Evolutionary conservation across 257 asterid genomes (phyloP), one percentile per base, ranked within the genome.

Genomic region (Rehmannia glutinosa): DNA sequence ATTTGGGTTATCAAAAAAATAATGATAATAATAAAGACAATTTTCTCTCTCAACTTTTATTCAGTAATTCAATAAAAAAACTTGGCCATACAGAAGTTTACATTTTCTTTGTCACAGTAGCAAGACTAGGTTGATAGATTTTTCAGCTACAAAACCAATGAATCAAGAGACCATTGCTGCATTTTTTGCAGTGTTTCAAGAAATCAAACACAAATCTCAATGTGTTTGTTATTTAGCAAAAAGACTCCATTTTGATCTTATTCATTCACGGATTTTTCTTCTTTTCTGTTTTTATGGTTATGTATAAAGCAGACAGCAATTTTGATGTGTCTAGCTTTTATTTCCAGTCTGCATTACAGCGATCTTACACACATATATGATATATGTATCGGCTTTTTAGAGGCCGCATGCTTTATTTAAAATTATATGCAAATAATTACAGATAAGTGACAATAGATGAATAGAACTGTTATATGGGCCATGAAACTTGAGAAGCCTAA

Each of bases 121-220:
- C n/a, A n/a, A n/a, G n/a, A n/a, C n/a, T 17, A 24, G 8, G 53
- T 1, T 46, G 56, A 50, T 42, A 20, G 46, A 49, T 21, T 60
- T 51, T 41, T n/a, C 51, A 64, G 63, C 57, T 51, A 24, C 56
- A 70, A 57, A 57, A 76, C 27, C 58, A 35, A 62, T 27, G 50
- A 24, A 64, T 64, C 65, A 71, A 68, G 68, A 51, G 68, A 82
- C 72, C 60, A 38, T 46, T 64, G 52, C 70, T 70, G 83, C 72
- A 77, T 47, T 35, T 16, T 15, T 46, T 38, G 50, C 42, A 66
- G 66, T 9, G 30, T 54, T 68, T 69, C 58, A 64, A 73, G 69
- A 73, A 56, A 67, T 70, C 74, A 52, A 70, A 56, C 73, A 60
- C 78, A 45, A 59, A 52, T 69, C 66, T 73, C 80, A 58, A 68